Evolutionary conservation across 2,329 filamentous ascomycete species (phyloP).

Genomic region (Colletotrichum siamense): DNA sequence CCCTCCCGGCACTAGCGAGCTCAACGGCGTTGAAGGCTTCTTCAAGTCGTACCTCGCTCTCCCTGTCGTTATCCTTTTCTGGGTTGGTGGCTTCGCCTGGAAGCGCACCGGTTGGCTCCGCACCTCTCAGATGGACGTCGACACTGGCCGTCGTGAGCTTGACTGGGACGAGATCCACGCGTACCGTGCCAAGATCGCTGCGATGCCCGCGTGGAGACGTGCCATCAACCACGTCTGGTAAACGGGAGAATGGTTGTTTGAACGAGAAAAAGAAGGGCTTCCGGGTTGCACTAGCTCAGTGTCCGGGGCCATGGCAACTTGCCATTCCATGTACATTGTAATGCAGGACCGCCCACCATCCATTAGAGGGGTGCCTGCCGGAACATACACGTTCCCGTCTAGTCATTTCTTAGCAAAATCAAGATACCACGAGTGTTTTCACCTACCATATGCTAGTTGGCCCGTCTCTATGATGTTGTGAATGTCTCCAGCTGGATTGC

Average conservation of each 20-base stretch:
- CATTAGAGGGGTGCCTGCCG: neutral
- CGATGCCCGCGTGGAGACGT: constrained; percentile 56
- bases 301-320: neutral
- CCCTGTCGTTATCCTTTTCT: constrained; percentile 60
- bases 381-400: neutral
- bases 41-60: constrained; percentile 62
- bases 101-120: constrained; percentile 67
- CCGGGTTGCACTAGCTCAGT: neutral
- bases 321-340: neutral
- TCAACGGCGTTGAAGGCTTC: constrained; percentile 52
- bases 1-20: constrained; percentile 34
- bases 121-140: constrained; percentile 70
- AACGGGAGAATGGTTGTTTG: neutral
- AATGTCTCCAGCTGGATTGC: neutral
- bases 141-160: constrained; percentile 67
- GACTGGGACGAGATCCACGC: constrained; percentile 70
- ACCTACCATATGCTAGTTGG: neutral
- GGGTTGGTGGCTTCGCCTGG: constrained; percentile 64
- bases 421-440: constrained; percentile 20
- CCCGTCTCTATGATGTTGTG: neutral
- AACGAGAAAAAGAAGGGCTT: neutral
- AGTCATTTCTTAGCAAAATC: constrained; percentile 6
- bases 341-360: neutral
- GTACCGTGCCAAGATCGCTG: constrained; percentile 53
- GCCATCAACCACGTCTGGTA: constrained; percentile 2